Percentiles rank a stretch among this genome's conserved stretches.
phyloP scores from a whole-genome alignment of 139 green algal species.

The Tetradesmus obliquus region DNA sequence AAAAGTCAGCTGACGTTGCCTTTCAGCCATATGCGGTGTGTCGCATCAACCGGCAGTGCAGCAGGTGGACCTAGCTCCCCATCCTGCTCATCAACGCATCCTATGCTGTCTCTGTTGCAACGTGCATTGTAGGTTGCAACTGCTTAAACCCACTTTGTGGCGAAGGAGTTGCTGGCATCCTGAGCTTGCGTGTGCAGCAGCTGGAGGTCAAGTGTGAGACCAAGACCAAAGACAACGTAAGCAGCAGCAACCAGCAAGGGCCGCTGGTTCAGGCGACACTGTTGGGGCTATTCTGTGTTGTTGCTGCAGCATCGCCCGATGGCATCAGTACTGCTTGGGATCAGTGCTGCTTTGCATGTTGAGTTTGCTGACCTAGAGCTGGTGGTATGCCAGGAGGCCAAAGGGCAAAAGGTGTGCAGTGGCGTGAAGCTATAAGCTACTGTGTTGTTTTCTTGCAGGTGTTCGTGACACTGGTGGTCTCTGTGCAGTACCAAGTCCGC shows the following conservation, averaged over 20 bases:
- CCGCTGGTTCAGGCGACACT: slow-evolving; percentile 11
- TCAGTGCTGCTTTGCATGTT: too few relatives aligned
- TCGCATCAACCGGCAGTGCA: too few relatives aligned
- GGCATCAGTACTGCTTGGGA: too few relatives aligned
- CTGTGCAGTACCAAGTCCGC: slow-evolving; percentile 41
- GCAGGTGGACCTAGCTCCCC: too few relatives aligned
- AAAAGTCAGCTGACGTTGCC: too few relatives aligned
- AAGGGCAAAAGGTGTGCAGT: too few relatives aligned
- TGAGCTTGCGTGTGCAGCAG: slow-evolving; percentile 78
- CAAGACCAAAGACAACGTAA: slow-evolving; percentile 64
- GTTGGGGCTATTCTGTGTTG: background rate
- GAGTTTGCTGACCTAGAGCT: too few relatives aligned
- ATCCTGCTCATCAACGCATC: background rate
- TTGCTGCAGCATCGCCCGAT: too few relatives aligned
- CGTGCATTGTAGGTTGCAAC: slow-evolving; percentile 42
- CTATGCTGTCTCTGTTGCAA: background rate
- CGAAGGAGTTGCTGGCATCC: slow-evolving; percentile 48
- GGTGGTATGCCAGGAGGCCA: too few relatives aligned
- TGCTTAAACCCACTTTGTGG: slow-evolving; percentile 37
- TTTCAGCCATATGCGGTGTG: too few relatives aligned
- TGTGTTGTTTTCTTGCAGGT: slow-evolving; percentile 43
- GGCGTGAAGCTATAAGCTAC: background rate
- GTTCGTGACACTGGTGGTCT: slow-evolving; percentile 83
- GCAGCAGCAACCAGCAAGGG: background rate
- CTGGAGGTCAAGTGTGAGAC: slow-evolving; percentile 72